Evolutionary conservation across 2,329 filamentous ascomycete genomes (phyloP).

Genomic region (Diplodia seriata): DNA sequence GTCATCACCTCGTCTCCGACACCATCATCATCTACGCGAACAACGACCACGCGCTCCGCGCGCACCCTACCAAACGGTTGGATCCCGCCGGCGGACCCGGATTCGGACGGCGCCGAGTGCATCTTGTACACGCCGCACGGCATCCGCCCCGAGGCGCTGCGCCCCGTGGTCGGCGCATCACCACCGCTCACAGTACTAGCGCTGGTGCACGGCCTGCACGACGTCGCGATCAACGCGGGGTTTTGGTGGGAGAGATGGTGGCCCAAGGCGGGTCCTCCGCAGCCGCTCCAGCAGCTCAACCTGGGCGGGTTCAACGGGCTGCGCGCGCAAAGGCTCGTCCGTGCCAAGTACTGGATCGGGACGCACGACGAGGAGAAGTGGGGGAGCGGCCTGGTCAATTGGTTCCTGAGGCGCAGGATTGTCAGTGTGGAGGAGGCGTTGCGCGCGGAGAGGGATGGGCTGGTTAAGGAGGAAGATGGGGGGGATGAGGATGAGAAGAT

Average conservation of each 20-base stretch:
- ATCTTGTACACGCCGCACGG: conserved; percentile 71
- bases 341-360: conserved; percentile 68
- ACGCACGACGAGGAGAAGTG: conserved; percentile 71
- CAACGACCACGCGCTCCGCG: conserved; percentile 30
- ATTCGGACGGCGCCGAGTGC: conserved; percentile 55
- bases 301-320: conserved; percentile 69
- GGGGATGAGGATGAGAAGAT: conserved; percentile 41
- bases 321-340: conserved; percentile 59
- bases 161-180: conserved; percentile 51
- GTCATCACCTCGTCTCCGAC: conserved; percentile 41
- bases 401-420: conserved; percentile 54
- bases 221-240: conserved; percentile 58
- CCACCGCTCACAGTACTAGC: conserved; percentile 62
- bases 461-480: conserved; percentile 38
- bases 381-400: conserved; percentile 63
- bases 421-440: conserved; percentile 57
- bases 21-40: conserved; percentile 34
- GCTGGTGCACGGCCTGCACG: conserved; percentile 69
- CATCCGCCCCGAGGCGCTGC: conserved; percentile 58
- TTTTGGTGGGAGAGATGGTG: conserved; percentile 7
- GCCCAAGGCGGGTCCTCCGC: background rate
- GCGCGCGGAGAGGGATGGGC: conserved; percentile 51
- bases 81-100: conserved; percentile 10
- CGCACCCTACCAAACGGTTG: conserved; percentile 24
- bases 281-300: conserved; percentile 62